Conservation (phyloP, 805 yeast genomes). For the Huiozyma sinensis region DNA sequence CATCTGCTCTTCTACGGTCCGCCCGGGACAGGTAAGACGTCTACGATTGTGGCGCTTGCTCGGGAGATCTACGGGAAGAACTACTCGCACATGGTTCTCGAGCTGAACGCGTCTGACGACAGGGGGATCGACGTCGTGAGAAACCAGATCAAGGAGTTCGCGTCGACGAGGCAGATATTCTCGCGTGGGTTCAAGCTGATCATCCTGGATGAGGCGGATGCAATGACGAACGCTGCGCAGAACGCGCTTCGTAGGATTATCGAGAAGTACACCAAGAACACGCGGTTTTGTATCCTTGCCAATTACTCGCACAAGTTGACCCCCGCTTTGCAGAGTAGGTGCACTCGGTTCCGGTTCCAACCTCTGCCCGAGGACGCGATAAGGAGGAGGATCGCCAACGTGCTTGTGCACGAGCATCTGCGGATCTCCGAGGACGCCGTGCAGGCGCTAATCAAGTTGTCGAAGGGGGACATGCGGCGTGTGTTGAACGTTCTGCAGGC, state of each 20-base stretch:
- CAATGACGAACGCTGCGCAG: conserved; percentile 84
- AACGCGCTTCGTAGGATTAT: conserved; percentile 70
- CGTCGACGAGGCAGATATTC: conserved; percentile 90
- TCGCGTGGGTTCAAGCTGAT: conserved; percentile 76
- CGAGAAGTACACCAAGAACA: conserved; percentile 86
- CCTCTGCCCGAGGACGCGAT: conserved; percentile 68
- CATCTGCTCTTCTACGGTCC: conserved; percentile 92
- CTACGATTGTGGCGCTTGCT: conserved; percentile 81
- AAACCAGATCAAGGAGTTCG: conserved; percentile 92
- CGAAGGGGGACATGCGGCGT: conserved; percentile 95
- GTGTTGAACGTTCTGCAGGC: conserved; percentile 92
- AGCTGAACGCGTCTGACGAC: conserved; percentile 93
- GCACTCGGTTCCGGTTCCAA: conserved; percentile 88
- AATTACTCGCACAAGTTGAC: conserved; percentile 92
- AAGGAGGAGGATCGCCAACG: conserved; percentile 53
- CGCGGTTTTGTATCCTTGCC: conserved; percentile 92
- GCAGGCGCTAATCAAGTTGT: conserved; percentile 52
- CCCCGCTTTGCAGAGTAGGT: conserved; percentile 88
- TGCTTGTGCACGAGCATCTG: conserved; percentile 58
- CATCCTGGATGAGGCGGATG: conserved; percentile 92
- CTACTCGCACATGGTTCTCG: conserved; percentile 82
- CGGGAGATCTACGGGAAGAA: conserved; percentile 75
- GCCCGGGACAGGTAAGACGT: conserved; percentile 90
- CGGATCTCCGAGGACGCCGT: conserved; percentile 49
- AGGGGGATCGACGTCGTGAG: conserved; percentile 98